Evolutionary conservation across 257 asterid genomes (phyloP).

Genomic region (Echium plantagineum): DNA sequence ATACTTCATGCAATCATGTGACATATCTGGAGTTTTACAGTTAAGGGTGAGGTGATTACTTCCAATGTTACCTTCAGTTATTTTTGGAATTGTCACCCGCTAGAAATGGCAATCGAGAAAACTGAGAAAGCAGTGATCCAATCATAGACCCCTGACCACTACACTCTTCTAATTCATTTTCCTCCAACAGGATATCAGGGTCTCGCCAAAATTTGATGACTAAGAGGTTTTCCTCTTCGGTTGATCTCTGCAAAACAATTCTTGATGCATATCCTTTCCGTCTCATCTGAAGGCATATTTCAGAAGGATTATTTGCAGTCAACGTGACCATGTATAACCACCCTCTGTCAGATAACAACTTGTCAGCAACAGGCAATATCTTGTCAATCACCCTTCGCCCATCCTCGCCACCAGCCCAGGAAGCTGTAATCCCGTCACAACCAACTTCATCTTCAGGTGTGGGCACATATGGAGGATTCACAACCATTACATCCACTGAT

Average conservation of each 20-base stretch:
- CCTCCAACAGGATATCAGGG: constrained; percentile 34
- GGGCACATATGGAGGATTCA: constrained; percentile 96
- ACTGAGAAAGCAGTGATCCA: constrained; percentile 19
- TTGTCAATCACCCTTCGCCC: constrained; percentile 73
- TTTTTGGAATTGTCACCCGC: constrained; percentile 10
- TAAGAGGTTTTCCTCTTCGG: constrained; percentile 90
- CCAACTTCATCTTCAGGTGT: constrained; percentile 97
- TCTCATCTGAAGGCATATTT: constrained; percentile 69
- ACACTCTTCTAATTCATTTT: constrained; percentile 14
- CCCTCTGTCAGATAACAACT: constrained; percentile 70
- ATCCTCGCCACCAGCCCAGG: constrained; percentile 97
- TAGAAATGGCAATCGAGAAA: constrained; percentile 30
- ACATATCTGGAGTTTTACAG: background rate
- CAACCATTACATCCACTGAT: constrained; percentile 76
- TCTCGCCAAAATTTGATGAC: constrained; percentile 87
- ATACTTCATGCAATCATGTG: background rate
- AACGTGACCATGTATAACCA: constrained; percentile 81
- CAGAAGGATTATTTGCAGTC: constrained; percentile 57
- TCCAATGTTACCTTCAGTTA: constrained; percentile 1
- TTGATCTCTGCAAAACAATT: constrained; percentile 69
- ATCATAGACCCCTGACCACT: constrained; percentile 14
- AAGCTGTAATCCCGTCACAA: constrained; percentile 51
- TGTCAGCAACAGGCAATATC: constrained; percentile 74
- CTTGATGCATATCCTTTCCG: constrained; percentile 75
- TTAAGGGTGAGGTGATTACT: background rate